These are phyloP conservation scores for Lumnitzera racemosa DNA, from an alignment of 345 rosid species.

Conservation along the genomic window DNA sequence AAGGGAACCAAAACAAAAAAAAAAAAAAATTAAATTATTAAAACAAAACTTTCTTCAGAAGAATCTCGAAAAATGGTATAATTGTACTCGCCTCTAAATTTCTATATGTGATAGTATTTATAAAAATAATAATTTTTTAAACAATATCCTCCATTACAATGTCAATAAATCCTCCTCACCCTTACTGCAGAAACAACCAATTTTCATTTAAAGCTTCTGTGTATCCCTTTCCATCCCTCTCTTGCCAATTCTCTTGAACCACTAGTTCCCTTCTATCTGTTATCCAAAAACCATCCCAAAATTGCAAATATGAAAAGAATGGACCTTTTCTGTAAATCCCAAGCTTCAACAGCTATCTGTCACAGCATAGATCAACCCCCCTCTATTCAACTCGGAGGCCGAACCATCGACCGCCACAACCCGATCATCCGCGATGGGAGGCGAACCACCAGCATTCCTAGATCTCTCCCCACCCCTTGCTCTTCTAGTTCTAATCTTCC, in stretches of 20 bases:
- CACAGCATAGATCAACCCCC: conserved; percentile 34
- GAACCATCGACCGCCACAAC: conserved; percentile 26
- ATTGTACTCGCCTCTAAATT: too few relatives aligned
- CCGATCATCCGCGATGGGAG: conserved; percentile 28
- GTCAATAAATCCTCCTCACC: too few relatives aligned
- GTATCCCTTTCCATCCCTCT: background rate
- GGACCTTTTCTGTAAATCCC: conserved; percentile 73
- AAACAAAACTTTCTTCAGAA: too few relatives aligned
- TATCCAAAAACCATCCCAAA: background rate
- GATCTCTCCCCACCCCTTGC: conserved; percentile 16
- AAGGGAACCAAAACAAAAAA: too few relatives aligned
- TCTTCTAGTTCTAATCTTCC: conserved; percentile 12
- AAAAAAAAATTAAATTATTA: too few relatives aligned
- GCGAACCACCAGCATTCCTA: conserved; percentile 12
- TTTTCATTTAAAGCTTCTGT: too few relatives aligned
- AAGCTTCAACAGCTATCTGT: conserved; percentile 74
- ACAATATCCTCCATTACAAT: too few relatives aligned
- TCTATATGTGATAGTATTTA: too few relatives aligned
- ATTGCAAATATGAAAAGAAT: conserved; percentile 30
- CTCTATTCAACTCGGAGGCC: conserved; percentile 7
- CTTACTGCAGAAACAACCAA: too few relatives aligned
- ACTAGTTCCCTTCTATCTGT: background rate
- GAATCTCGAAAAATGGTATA: too few relatives aligned
- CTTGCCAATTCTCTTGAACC: conserved; percentile 8
- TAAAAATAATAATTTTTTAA: too few relatives aligned